A percentile compares a stretch with the other conserved stretches of the same genome.
Conservation (phyloP, 148 eudicot species). For the Camellia japonica region DNA sequence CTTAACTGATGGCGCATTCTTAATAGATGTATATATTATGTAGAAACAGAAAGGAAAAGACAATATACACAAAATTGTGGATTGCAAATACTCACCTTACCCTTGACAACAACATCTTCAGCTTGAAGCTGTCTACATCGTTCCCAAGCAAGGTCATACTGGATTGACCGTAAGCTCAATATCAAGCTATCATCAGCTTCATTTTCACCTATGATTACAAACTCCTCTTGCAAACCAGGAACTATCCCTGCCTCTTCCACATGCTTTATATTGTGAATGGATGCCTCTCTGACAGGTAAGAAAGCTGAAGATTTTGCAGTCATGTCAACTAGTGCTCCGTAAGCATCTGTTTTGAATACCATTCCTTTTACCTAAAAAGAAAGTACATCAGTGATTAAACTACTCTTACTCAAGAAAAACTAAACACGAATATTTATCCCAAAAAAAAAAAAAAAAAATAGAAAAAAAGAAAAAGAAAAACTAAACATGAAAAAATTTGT, state of each 20-base stretch:
- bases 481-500: background rate
- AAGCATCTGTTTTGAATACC: constrained; percentile 59
- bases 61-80: background rate
- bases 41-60: background rate
- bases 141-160: constrained; percentile 94
- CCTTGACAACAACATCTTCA: constrained; percentile 87
- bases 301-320: constrained; percentile 89
- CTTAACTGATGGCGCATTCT: background rate
- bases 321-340: constrained; percentile 82
- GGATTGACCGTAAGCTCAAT: constrained; percentile 65
- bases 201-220: constrained; percentile 75
- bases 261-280: constrained; percentile 61
- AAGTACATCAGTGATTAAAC: constrained; percentile 3
- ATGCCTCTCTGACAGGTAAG: constrained; percentile 81
- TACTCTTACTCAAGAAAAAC: background rate
- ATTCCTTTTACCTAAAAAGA: constrained; percentile 72
- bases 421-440: no score
- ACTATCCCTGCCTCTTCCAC: constrained; percentile 79
- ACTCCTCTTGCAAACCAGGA: constrained; percentile 75
- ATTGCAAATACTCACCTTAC: constrained; percentile 52
- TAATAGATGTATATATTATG: background rate
- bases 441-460: no score
- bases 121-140: constrained; percentile 94
- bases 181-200: constrained; percentile 80
- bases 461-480: no score